phyloP scores from a whole-genome alignment of 2,329 filamentous ascomycete species.

The Botrytis paeoniae region DNA sequence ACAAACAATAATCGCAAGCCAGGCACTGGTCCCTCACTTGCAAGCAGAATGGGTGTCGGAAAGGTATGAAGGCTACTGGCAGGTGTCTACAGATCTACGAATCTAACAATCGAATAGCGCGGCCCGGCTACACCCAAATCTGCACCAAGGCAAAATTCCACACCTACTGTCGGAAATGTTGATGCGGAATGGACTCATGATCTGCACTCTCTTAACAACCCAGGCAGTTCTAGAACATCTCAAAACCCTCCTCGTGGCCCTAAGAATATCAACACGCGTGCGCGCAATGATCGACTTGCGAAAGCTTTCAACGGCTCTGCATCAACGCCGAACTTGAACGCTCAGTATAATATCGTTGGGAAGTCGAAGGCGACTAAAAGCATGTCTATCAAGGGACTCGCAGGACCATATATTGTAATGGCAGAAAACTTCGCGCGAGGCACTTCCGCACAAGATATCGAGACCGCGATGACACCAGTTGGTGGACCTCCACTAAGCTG shows the following conservation, averaged over 20 bases:
- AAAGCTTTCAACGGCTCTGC: slow-evolving; percentile 32
- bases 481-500: slow-evolving; percentile 68
- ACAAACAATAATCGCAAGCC: slow-evolving; percentile 46
- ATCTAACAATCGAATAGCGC: slow-evolving; percentile 27
- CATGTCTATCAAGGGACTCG: slow-evolving; percentile 70
- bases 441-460: slow-evolving; percentile 78
- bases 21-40: slow-evolving; percentile 54
- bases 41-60: slow-evolving; percentile 69
- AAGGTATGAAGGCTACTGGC: slow-evolving; percentile 52
- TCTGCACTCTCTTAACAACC: slow-evolving; percentile 52
- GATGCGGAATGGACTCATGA: slow-evolving; percentile 71
- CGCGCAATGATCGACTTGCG: slow-evolving; percentile 33
- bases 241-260: slow-evolving; percentile 39
- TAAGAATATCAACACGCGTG: slow-evolving; percentile 27
- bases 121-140: slow-evolving; percentile 29
- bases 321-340: slow-evolving; percentile 37
- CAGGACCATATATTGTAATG: slow-evolving; percentile 68
- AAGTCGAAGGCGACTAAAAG: slow-evolving; percentile 43
- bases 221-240: slow-evolving; percentile 43
- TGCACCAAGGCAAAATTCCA: slow-evolving; percentile 24
- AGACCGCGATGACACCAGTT: slow-evolving; percentile 75
- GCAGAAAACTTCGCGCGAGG: slow-evolving; percentile 80
- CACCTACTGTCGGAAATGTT: slow-evolving; percentile 51
- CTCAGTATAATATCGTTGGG: slow-evolving; percentile 38
- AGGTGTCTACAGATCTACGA: not conserved